Percentiles rank a stretch among this genome's conserved stretches.
Conservation (phyloP, 1,284 basidiomycete genomes). For the Meripilus lineatus region DNA sequence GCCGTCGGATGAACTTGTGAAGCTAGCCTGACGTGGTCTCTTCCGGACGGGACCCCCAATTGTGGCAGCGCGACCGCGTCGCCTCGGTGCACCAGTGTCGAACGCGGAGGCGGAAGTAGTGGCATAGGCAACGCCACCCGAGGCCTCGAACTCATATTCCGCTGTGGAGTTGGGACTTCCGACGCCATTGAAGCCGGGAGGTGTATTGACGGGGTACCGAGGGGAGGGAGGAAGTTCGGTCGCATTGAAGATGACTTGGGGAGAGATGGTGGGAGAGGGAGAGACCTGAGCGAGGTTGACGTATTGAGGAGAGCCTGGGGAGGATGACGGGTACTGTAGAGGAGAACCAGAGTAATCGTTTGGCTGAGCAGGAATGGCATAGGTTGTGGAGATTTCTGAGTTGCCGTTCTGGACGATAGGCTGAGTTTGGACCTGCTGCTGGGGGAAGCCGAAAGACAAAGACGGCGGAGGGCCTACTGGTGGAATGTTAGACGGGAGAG, state of each 20-base stretch:
- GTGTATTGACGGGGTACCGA: background rate
- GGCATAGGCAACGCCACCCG: background rate
- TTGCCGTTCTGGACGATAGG: background rate
- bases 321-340: slow-evolving; percentile 15
- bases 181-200: background rate
- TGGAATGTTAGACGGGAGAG: slow-evolving; percentile 9
- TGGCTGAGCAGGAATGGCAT: background rate
- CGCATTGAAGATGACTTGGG: slow-evolving; percentile 18
- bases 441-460: slow-evolving; percentile 12
- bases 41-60: slow-evolving; percentile 10
- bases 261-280: slow-evolving; percentile 25
- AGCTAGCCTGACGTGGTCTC: slow-evolving; percentile 19
- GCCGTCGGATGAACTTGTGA: slow-evolving; percentile 16
- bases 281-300: slow-evolving; percentile 26
- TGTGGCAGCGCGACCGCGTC: background rate
- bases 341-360: background rate
- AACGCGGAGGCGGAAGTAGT: background rate
- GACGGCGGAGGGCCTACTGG: slow-evolving; percentile 12
- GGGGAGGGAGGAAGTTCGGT: background rate
- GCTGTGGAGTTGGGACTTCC: background rate
- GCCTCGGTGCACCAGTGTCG: background rate
- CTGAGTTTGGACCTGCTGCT: slow-evolving; percentile 9
- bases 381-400: background rate
- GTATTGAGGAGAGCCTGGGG: slow-evolving; percentile 14
- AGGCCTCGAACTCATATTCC: too few relatives aligned